Percentiles rank a stretch among this genome's conserved stretches.
Evolutionary conservation across 331 rosid species (phyloP).

Genomic region (Spiraea crenata): DNA sequence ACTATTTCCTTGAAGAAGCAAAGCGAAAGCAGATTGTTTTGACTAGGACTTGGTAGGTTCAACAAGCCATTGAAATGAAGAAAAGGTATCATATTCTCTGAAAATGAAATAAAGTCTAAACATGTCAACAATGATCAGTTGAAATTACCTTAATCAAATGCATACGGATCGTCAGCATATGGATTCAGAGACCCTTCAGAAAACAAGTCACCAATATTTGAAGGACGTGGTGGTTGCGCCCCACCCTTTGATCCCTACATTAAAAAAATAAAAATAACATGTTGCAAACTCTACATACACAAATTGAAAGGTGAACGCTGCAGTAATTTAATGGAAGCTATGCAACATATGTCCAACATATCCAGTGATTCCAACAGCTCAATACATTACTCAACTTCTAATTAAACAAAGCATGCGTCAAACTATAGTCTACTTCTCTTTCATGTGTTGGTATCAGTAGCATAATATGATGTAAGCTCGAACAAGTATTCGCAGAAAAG

Average conservation of each 20-base stretch:
- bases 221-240: slow-evolving; percentile 52
- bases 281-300: background rate
- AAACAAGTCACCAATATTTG: slow-evolving; percentile 87
- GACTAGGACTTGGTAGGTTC: too few relatives aligned
- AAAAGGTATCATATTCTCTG: background rate
- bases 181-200: slow-evolving; percentile 94
- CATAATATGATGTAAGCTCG: background rate
- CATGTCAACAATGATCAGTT: background rate
- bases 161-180: slow-evolving; percentile 92
- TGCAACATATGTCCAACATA: background rate
- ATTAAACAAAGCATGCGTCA: background rate
- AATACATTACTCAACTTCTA: background rate
- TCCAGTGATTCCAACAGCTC: background rate
- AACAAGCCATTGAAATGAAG: background rate
- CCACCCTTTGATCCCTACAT: slow-evolving; percentile 51
- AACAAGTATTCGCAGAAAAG: background rate
- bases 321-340: background rate
- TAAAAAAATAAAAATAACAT: slow-evolving; percentile 6
- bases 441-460: background rate
- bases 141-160: slow-evolving; percentile 85
- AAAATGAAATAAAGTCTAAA: background rate
- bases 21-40: too few relatives aligned
- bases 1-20: too few relatives aligned
- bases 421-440: background rate
- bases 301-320: background rate